Evolutionary conservation across 129 eudicot genomes (phyloP).

Genomic region (Rutidosis leptorrhynchoides): DNA sequence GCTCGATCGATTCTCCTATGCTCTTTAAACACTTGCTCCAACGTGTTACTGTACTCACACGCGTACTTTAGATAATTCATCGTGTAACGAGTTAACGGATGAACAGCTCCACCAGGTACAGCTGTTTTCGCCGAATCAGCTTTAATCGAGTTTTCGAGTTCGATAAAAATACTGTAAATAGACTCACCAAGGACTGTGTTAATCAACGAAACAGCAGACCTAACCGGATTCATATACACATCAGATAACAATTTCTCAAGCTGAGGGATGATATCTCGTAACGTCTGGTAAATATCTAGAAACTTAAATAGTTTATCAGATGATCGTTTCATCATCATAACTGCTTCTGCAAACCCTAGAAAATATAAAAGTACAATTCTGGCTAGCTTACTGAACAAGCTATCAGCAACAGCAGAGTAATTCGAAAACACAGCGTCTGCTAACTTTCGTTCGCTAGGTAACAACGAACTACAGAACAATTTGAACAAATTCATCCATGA

Average conservation of each 20-base stretch:
- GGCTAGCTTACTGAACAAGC: constrained; percentile 38
- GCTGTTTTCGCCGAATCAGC: constrained; percentile 51
- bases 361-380: constrained; percentile 36
- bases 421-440: constrained; percentile 38
- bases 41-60: constrained; percentile 61
- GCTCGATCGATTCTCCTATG: constrained; percentile 46
- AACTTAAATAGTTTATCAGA: constrained; percentile 76
- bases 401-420: constrained; percentile 11
- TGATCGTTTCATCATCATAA: constrained; percentile 64
- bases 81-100: constrained; percentile 70
- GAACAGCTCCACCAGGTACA: constrained; percentile 87
- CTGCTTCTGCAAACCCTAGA: constrained; percentile 60
- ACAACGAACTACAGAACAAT: constrained; percentile 25
- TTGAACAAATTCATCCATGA: constrained; percentile 59
- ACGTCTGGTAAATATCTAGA: constrained; percentile 61
- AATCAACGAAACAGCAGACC: constrained; percentile 39
- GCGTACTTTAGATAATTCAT: constrained; percentile 68
- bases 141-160: constrained; percentile 68
- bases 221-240: constrained; percentile 33
- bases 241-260: constrained; percentile 35
- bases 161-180: constrained; percentile 52
- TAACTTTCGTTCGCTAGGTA: constrained; percentile 49
- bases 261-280: constrained; percentile 41
- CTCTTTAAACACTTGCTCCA: constrained; percentile 63
- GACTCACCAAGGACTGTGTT: constrained; percentile 56